A percentile compares a stretch with the other conserved stretches of the same genome.
phyloP scores from a whole-genome alignment of 2,329 filamentous ascomycete genomes.

The Parascedosporium putredinis region DNA sequence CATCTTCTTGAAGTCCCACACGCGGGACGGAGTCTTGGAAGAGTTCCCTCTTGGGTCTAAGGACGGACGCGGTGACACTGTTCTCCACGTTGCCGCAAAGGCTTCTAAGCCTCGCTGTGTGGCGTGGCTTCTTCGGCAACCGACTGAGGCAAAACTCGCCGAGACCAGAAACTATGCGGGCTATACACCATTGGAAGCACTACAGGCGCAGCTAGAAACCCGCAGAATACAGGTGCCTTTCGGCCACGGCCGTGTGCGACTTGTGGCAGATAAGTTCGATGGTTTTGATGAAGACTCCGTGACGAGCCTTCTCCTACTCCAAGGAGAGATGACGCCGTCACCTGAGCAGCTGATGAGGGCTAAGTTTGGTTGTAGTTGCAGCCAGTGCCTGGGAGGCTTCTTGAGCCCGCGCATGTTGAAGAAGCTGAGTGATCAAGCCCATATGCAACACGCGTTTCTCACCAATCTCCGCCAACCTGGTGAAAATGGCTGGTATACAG shows the following conservation, averaged over 20 bases:
- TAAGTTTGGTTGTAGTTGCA: slow-evolving; percentile 1
- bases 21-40: no score
- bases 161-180: neutral
- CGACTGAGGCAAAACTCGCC: neutral
- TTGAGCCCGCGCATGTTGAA: neutral
- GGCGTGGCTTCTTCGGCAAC: neutral
- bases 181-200: neutral
- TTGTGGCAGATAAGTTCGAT: neutral
- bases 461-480: no score
- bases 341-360: neutral
- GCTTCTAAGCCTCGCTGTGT: neutral
- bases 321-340: neutral
- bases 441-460: no score
- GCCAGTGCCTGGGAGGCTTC: neutral
- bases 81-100: neutral
- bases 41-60: neutral
- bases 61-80: neutral
- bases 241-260: neutral
- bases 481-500: no score
- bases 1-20: neutral
- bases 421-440: no score
- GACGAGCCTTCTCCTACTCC: neutral
- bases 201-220: neutral
- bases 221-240: neutral
- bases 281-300: neutral